Evolutionary conservation across 2,329 filamentous ascomycete genomes (phyloP), one percentile per base, ranked within the genome.

Genomic region (Ascochyta pisi): DNA sequence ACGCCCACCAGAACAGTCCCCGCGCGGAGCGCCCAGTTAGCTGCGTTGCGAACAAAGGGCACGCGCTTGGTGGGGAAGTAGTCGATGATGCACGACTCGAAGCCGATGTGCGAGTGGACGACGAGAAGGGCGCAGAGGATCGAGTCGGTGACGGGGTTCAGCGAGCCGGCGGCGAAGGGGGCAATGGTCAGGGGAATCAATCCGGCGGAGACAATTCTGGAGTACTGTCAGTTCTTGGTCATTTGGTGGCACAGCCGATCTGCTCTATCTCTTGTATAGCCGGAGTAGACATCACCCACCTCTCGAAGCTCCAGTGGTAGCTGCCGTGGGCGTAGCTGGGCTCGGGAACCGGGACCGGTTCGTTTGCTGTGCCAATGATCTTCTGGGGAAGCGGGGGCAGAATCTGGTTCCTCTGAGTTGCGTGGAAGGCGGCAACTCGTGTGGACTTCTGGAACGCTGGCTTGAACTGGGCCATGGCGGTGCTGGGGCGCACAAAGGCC

Each of bases 261-360:
- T 24, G 12, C 29, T 29, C 39, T 15, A 3, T 16, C 33, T 34
- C 33, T 44, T 35, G 10, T 7, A 12, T 34, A n/a, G 10, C 23
- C 37, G 2, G 8, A 22, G 15, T 29, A 8, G n/a, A 22, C 7
- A 8, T 34, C 45, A 62, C 62, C 54, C 73, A 86, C 84, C 87
- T 83, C 84, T 99, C 95, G 73, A 96, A 96, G 58, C 90, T 91
- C 95, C 95, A 99, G 85, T 99, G 95, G 83, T 98, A 99, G 78
- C 90, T 96, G 69, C 95, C 95, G 81, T 99, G 91, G 52, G 87
- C 82, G 38, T 94, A 87, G 67, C 84, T 86, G 49, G 91, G 79
- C 22, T 85, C 75, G 41, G 92, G 93, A 23, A 96, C 78, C 35
- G 86, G 86, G 29, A 86, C 90, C 52, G 95, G 86, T 73, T 98